A percentile compares a stretch with the other conserved stretches of the same genome.
phyloP scores from a whole-genome alignment of 257 asterid genomes.

The Verbena officinalis region DNA sequence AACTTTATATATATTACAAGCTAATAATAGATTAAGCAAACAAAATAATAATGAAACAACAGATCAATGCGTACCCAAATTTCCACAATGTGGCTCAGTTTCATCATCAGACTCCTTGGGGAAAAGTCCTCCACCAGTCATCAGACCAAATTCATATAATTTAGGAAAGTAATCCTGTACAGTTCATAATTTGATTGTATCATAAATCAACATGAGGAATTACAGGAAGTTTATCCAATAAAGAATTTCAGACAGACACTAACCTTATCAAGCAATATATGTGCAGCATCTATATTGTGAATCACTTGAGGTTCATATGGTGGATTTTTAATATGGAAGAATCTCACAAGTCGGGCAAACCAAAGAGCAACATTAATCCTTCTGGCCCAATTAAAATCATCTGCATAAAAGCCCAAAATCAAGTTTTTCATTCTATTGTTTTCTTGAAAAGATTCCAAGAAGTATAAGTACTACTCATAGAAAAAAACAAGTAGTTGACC shows the following conservation, averaged over 20 bases:
- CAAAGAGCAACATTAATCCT: conserved; percentile 9
- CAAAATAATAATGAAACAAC: too few relatives aligned
- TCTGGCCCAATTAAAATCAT: not conserved
- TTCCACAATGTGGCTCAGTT: not conserved
- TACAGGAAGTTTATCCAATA: not conserved
- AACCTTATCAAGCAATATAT: conserved; percentile 9
- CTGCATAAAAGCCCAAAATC: too few relatives aligned
- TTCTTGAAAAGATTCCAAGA: not conserved
- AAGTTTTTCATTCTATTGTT: not conserved
- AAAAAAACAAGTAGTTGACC: not conserved
- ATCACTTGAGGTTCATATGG: not conserved
- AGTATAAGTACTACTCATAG: not conserved
- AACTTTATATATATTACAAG: too few relatives aligned
- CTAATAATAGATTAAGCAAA: too few relatives aligned
- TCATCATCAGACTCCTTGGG: not conserved
- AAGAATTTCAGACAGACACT: not conserved
- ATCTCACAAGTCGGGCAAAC: not conserved
- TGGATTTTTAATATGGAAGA: not conserved
- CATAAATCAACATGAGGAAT: not conserved
- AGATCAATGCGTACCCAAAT: not conserved
- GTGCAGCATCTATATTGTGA: not conserved
- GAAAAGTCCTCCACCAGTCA: not conserved
- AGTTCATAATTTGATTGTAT: not conserved
- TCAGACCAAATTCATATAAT: not conserved
- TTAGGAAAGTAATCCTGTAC: not conserved